Conservation (phyloP, 1,139 yeast genomes). For the Saccharomyces pastorianus region DNA sequence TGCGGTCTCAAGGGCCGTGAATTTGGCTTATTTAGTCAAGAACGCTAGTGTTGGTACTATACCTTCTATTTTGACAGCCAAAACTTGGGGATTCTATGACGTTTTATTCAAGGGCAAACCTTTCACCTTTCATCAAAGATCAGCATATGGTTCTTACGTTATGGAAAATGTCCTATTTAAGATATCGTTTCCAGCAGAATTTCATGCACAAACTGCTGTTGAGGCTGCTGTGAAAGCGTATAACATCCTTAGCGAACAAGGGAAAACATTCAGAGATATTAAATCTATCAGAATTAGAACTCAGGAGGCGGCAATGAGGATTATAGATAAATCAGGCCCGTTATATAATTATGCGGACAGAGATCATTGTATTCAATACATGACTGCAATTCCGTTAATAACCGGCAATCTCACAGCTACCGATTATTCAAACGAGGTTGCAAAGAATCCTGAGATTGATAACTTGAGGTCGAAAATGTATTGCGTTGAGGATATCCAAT, state of each 20-base stretch:
- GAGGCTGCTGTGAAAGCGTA: slow-evolving; percentile 47
- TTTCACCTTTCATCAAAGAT: slow-evolving; percentile 43
- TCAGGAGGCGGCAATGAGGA: slow-evolving; percentile 53
- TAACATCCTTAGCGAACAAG: slow-evolving; percentile 33
- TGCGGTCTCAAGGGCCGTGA: slow-evolving; percentile 51
- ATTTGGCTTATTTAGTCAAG: slow-evolving; percentile 44
- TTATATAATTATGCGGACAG: slow-evolving; percentile 54
- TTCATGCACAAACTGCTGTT: slow-evolving; percentile 62
- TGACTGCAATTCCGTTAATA: slow-evolving; percentile 50
- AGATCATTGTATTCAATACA: slow-evolving; percentile 56
- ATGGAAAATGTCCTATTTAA: slow-evolving; percentile 56
- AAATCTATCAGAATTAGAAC: slow-evolving; percentile 44
- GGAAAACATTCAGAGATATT: slow-evolving; percentile 43
- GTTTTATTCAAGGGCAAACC: slow-evolving; percentile 46
- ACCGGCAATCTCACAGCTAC: slow-evolving; percentile 49
- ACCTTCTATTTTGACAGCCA: slow-evolving; percentile 50
- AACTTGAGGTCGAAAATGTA: slow-evolving; percentile 45
- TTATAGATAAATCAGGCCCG: slow-evolving; percentile 52
- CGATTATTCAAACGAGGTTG: slow-evolving; percentile 46
- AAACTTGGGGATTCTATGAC: slow-evolving; percentile 56
- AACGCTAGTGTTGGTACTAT: slow-evolving; percentile 45
- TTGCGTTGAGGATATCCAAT: slow-evolving; percentile 43
- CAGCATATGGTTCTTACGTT: slow-evolving; percentile 46
- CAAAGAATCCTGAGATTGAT: slow-evolving; percentile 46
- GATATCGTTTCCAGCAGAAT: slow-evolving; percentile 58